Percentiles rank a stretch among this genome's conserved stretches.
Conservation (phyloP, 257 asterid species). For the Solanum arcanum region DNA sequence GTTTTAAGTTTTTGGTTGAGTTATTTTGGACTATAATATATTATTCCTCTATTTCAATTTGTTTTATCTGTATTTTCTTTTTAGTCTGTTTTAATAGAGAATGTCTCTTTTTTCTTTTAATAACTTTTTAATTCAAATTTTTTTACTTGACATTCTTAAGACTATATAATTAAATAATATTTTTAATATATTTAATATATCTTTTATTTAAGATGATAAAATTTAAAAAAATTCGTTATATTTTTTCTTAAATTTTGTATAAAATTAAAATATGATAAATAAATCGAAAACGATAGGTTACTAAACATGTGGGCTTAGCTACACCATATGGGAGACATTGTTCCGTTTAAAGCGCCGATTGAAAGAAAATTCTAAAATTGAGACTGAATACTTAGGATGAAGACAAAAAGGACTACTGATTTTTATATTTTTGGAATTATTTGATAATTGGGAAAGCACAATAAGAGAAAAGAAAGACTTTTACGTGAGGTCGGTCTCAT, state of each 20-base stretch:
- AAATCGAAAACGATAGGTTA: no score
- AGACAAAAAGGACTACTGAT: background rate
- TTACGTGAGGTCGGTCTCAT: background rate
- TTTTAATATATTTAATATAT: background rate
- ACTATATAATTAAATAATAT: background rate
- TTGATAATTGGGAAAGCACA: background rate
- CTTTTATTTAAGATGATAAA: background rate
- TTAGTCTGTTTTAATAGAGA: background rate
- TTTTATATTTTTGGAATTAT: background rate
- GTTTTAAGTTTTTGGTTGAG: background rate
- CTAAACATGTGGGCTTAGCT: background rate
- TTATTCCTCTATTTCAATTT: no score
- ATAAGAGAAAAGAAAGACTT: background rate
- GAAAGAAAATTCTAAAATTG: background rate
- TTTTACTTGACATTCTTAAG: slow-evolving; percentile 4
- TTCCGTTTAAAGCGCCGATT: slow-evolving; percentile 21
- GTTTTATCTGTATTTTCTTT: background rate
- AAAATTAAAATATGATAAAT: background rate
- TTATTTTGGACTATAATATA: background rate
- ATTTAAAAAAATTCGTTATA: background rate
- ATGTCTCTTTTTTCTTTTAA: accelerated
- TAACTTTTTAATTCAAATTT: background rate
- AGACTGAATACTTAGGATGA: background rate
- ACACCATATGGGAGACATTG: slow-evolving; percentile 1
- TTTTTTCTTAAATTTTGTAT: accelerated